Evolutionary conservation across 2,329 filamentous ascomycete genomes (phyloP).

Genomic region (Pestalotiopsis sp.): DNA sequence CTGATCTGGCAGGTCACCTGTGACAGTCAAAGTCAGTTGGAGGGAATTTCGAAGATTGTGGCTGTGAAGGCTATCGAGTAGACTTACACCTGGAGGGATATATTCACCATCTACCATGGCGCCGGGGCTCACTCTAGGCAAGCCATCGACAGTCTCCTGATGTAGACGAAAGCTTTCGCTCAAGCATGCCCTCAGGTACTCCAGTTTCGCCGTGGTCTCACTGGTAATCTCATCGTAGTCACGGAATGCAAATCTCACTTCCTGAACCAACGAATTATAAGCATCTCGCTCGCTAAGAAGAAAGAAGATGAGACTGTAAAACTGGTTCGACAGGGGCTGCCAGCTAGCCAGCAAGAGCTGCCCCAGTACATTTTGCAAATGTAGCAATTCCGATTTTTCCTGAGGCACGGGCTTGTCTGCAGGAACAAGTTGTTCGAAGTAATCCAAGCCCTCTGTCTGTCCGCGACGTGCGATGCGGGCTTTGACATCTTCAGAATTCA

Average conservation of each 20-base stretch:
- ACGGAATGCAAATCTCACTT: constrained; percentile 33
- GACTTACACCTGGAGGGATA: constrained; percentile 25
- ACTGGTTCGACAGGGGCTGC: constrained; percentile 17
- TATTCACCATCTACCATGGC: constrained; percentile 24
- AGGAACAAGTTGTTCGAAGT: constrained; percentile 21
- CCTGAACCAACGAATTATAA: constrained; percentile 26
- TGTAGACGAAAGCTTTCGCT: constrained; percentile 35
- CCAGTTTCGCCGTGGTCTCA: constrained; percentile 23
- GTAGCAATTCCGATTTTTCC: constrained; percentile 12
- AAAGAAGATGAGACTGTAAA: constrained; percentile 18
- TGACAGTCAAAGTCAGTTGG: neutral
- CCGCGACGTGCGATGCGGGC: constrained; percentile 18
- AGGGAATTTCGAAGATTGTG: neutral
- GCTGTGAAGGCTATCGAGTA: neutral
- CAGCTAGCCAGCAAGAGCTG: constrained; percentile 22
- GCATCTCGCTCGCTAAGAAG: constrained; percentile 27
- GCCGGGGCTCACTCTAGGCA: constrained; percentile 24
- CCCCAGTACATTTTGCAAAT: constrained; percentile 16
- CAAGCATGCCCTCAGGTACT: constrained; percentile 36
- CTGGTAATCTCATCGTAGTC: constrained; percentile 31
- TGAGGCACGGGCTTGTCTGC: constrained; percentile 7
- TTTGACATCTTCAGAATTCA: constrained; percentile 12
- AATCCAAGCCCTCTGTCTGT: constrained; percentile 19
- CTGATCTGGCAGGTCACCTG: constrained; percentile 5
- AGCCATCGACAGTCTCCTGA: constrained; percentile 26